Evolutionary conservation across 2,329 filamentous ascomycete species (phyloP).

Genomic region (Kalaharituber pfeilii): DNA sequence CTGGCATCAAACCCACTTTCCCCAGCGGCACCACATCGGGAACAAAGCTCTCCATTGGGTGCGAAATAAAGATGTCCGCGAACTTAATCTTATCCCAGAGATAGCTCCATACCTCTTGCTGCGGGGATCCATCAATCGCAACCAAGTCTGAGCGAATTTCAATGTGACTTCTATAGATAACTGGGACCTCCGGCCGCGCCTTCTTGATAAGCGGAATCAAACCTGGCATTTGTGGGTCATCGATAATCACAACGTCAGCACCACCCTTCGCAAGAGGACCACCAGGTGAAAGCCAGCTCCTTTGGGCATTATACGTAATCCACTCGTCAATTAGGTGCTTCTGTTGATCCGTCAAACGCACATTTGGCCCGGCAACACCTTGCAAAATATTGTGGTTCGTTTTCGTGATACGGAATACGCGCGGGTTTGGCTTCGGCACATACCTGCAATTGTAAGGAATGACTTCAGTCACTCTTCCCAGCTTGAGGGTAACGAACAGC

Average conservation of each 20-base stretch:
- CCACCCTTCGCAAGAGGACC: constrained; percentile 54
- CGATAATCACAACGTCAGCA: constrained; percentile 59
- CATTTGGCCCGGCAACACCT: constrained; percentile 49
- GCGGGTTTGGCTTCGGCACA: constrained; percentile 62
- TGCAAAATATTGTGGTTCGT: constrained; percentile 80
- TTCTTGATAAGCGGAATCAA: constrained; percentile 60
- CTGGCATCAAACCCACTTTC: constrained; percentile 58
- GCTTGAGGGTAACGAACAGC: constrained; percentile 25
- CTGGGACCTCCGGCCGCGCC: constrained; percentile 51
- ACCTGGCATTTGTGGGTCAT: constrained; percentile 71
- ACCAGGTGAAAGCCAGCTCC: constrained; percentile 53
- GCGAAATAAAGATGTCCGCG: constrained; percentile 65
- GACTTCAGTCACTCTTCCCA: background rate
- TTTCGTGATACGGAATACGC: constrained; percentile 69
- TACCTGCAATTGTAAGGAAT: constrained; percentile 30
- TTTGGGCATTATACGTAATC: constrained; percentile 54
- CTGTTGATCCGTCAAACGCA: constrained; percentile 46
- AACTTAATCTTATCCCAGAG: constrained; percentile 54
- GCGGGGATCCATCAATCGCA: constrained; percentile 43
- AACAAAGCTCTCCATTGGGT: constrained; percentile 61
- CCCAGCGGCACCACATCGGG: constrained; percentile 47
- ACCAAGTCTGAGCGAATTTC: constrained; percentile 62
- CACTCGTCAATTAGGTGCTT: constrained; percentile 49
- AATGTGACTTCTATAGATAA: constrained; percentile 69
- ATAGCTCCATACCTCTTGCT: constrained; percentile 57